These are phyloP conservation scores for Ambrosiella cleistominuta DNA, from an alignment of 2,329 filamentous ascomycete species.

Conservation along the genomic window DNA sequence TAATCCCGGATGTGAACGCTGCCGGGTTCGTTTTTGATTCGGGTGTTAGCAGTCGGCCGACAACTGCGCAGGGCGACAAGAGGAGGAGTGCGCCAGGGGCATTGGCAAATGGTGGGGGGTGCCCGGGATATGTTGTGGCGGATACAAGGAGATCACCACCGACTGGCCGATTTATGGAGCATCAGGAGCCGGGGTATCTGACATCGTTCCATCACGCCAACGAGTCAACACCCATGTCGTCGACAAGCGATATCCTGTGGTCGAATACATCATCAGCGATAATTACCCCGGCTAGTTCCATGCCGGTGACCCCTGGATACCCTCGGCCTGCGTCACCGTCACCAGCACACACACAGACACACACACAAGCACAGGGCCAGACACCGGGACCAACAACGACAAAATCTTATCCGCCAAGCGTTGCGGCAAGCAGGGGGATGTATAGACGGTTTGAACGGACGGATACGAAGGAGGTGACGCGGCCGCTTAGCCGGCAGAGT, in stretches of 20 bases:
- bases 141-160: not conserved
- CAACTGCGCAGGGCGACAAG: not conserved
- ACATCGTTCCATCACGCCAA: not conserved
- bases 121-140: too few relatives aligned
- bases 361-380: not conserved
- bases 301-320: too few relatives aligned
- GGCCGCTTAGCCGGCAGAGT: constrained; percentile 1
- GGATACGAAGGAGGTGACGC: not conserved
- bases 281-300: not conserved
- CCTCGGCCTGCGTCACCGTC: too few relatives aligned
- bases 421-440: not conserved
- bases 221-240: not conserved
- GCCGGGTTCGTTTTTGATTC: constrained; percentile 1
- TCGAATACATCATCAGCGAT: not conserved
- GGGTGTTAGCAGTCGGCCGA: not conserved
- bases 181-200: too few relatives aligned
- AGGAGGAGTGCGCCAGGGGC: constrained; percentile 1
- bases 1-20: not conserved
- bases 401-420: not conserved
- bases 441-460: not conserved
- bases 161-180: not conserved
- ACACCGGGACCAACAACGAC: not conserved
- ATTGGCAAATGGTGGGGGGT: not conserved
- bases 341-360: too few relatives aligned
- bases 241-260: not conserved